phyloP scores from a whole-genome alignment of 371 early-diverging fungal genomes.

The Batkoa obscura region DNA sequence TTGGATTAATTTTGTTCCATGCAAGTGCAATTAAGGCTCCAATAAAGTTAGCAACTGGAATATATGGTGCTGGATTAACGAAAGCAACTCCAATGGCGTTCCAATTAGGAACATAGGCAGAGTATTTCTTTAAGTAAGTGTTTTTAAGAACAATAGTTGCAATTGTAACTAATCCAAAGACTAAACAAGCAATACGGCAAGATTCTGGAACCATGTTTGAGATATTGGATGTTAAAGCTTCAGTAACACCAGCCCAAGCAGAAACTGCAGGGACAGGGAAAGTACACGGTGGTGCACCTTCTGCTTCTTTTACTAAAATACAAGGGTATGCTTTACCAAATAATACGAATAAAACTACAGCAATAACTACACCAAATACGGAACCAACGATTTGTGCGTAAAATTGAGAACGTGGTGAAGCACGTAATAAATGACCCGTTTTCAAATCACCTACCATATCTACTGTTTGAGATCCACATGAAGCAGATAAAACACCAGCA shows the following conservation, averaged over 20 bases:
- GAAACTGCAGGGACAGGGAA: constrained; percentile 33
- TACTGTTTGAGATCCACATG: constrained; percentile 37
- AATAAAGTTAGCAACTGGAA: constrained; percentile 34
- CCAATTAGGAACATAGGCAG: constrained; percentile 31
- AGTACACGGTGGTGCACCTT: constrained; percentile 19
- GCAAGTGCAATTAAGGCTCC: constrained; percentile 28
- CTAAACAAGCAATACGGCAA: constrained; percentile 17
- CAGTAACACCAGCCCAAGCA: constrained; percentile 39
- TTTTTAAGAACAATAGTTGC: constrained; percentile 24
- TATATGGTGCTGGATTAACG: constrained; percentile 33
- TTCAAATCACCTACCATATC: constrained; percentile 48
- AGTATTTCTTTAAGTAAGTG: constrained; percentile 26
- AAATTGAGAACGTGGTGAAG: constrained; percentile 42
- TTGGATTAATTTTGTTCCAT: constrained; percentile 25
- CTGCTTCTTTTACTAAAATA: constrained; percentile 14
- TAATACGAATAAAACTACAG: constrained; percentile 34
- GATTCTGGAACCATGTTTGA: constrained; percentile 6
- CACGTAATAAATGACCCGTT: constrained; percentile 39
- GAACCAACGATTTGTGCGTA: constrained; percentile 41
- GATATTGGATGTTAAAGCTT: constrained; percentile 25
- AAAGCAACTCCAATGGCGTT: constrained; percentile 49
- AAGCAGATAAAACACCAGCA: constrained; percentile 38
- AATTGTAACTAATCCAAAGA: constrained; percentile 24
- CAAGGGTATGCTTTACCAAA: constrained; percentile 41
- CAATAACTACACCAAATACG: constrained; percentile 31